Base-by-base conservation (phyloP, 228 moss, liverwort and hornwort genomes). In the Sphagnum fallax region DNA sequence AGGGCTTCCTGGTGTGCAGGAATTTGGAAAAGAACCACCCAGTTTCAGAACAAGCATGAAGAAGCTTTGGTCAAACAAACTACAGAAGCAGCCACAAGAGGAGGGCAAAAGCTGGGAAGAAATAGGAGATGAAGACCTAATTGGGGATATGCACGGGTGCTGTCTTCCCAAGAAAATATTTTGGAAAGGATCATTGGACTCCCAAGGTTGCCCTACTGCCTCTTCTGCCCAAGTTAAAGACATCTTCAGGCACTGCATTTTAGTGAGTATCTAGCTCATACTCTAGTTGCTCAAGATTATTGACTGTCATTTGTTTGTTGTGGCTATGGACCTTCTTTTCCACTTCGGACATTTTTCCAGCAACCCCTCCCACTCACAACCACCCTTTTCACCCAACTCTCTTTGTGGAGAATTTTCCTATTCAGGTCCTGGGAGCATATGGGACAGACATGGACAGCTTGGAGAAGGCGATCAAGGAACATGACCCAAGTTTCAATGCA, bases 141-240 rank as follows among this genome's bases (percentile, higher is more conserved):
- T 66, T 10, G 73, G 61, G 16, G 6, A 77, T 10, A 60, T 6
- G 4, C 9, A 47, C 59, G 74, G 81, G 61, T 52, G 49, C 12
- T 77, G 59, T 51, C 65, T 75, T 69, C 68, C 68, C 8, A 79
- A 52, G n/a, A 75, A 75, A 12, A 52, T 82, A 14, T 75, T 82
- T 61, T 88, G 87, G 90, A 74, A 78, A 64, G 88, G 88, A 51
- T 90, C 88, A 16, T 71, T 83, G 69, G 90, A 90, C 66, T 90
- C 90, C 70, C 74, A 85, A 72, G 90, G 90, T 51, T 85, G 63
- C 74, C 79, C 80, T 10, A 70, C 83, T 13, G 88, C 88, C 61
- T 72, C 81, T 64, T 67, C 79, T 51, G 50, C 16, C 48, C 81
- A 78, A 74, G 76, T 90, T 69, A 83, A 81, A 72, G 81, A 88